phyloP scores from a whole-genome alignment of 371 early-diverging fungal species.

The Actinomucor elegans region DNA sequence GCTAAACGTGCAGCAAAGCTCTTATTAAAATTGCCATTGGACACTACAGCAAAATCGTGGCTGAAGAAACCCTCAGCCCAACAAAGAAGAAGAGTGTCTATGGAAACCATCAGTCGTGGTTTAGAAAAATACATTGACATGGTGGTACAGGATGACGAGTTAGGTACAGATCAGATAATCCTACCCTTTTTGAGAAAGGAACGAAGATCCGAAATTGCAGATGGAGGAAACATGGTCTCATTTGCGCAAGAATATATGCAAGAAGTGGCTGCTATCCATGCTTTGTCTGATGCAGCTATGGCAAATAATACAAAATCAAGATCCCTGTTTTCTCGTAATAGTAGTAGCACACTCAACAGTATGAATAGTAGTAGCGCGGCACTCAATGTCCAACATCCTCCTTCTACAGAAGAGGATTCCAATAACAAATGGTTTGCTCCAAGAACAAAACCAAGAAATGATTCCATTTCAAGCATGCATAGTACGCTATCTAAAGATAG shows the following conservation, averaged over 20 bases:
- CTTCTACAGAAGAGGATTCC: neutral
- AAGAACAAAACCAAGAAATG: constrained; percentile 22
- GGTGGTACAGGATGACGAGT: constrained; percentile 37
- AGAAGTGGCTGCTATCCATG: constrained; percentile 15
- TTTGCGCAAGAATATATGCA: constrained; percentile 42
- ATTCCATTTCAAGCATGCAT: constrained; percentile 26
- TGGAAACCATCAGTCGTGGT: constrained; percentile 19
- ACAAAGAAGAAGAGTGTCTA: constrained; percentile 3
- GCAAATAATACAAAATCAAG: neutral
- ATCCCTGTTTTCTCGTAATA: constrained; percentile 18
- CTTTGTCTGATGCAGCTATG: neutral
- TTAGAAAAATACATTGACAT: constrained; percentile 37
- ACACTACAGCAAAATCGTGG: constrained; percentile 32
- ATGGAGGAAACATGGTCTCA: constrained; percentile 14
- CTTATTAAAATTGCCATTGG: constrained; percentile 36
- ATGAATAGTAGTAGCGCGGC: too few species aligned
- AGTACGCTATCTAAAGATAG: constrained; percentile 4
- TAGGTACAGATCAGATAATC: constrained; percentile 41
- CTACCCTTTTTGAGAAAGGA: constrained; percentile 47
- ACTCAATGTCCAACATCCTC: neutral
- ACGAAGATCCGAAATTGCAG: constrained; percentile 17
- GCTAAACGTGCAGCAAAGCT: constrained; percentile 24
- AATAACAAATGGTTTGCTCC: constrained; percentile 12
- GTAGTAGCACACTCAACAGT: neutral
- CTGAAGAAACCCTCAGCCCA: constrained; percentile 18